Evolutionary conservation across 148 eudicot genomes (phyloP).

Genomic region (Fallopia convolvulus): DNA sequence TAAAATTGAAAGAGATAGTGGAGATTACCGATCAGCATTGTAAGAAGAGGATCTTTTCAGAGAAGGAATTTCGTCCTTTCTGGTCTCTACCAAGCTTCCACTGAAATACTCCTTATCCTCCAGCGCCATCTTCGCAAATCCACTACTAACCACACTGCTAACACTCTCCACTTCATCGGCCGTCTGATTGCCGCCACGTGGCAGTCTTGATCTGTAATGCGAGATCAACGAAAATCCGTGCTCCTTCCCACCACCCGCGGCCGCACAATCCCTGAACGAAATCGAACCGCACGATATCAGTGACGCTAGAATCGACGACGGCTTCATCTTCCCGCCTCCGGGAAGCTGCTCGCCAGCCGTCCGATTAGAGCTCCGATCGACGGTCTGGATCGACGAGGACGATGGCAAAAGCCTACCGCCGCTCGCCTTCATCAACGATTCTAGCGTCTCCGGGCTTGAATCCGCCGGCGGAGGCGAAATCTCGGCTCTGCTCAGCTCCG

Average conservation of each 20-base stretch:
- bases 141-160: not conserved
- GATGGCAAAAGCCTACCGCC: not conserved
- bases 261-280: slow-evolving; percentile 68
- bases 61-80: slow-evolving; percentile 28
- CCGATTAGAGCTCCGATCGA: slow-evolving; percentile 21
- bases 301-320: slow-evolving; percentile 74
- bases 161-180: slow-evolving; percentile 27
- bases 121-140: slow-evolving; percentile 28
- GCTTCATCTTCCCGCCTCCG: slow-evolving; percentile 45
- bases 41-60: slow-evolving; percentile 45
- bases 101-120: slow-evolving; percentile 61
- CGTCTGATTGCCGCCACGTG: slow-evolving; percentile 56
- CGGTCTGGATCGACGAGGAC: not conserved
- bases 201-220: slow-evolving; percentile 44
- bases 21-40: slow-evolving; percentile 44
- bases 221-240: slow-evolving; percentile 52
- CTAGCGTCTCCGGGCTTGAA: slow-evolving; percentile 6
- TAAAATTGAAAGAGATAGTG: not conserved
- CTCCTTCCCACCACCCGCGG: slow-evolving; percentile 30
- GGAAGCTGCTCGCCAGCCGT: slow-evolving; percentile 24
- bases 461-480: slow-evolving; percentile 7
- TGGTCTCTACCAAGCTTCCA: slow-evolving; percentile 58
- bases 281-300: slow-evolving; percentile 75
- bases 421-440: not conserved
- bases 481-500: slow-evolving; percentile 16